Base-by-base conservation (phyloP, 1,284 basidiomycete genomes). In the Xerocomus alliaceus region DNA sequence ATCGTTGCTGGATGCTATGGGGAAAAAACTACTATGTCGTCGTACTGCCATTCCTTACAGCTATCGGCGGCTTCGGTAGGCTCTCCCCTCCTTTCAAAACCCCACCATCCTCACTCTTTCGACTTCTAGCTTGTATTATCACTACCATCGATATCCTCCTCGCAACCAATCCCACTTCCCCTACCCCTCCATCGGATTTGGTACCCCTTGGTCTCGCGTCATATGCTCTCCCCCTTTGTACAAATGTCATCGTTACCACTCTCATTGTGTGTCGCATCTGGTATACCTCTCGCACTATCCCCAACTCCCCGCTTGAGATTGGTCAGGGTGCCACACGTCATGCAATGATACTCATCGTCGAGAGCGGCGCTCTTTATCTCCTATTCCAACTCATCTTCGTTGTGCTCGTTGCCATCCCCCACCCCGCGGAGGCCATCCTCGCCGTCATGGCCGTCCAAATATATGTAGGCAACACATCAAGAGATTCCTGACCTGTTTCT, bases 331-430 rank as follows among this genome's bases (percentile, higher is more conserved):
- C 46, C 4, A 60, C 68, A 2, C 66, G 54, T 37, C 66, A 61
- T 24, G 77, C 73, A 24, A 76, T 71, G 54, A 66, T 55, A 48
- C 76, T 82, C 54, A 65, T 81, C 62, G 60, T 81, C 61, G 81
- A 81, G 67, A 78, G 77, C 45, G 81, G 80, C 1, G 65, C 67
- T 53, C 72, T 82, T 35, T 81, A 80, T 63, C 71, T 82, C n/a
- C 54, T 72, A 20, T 68, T 71, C 39, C 81, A 83, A 59, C 63
- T 82, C 51, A 44, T 80, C 35, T 79, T 81, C 35, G 78, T 81
- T 58, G 62, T 77, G 13, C 71, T 81, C 26, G 78, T 78, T 56
- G 73, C 77, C 32, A 53, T 76, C 29, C 41, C 62, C n/a, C 70
- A 74, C 59, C 70, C 75, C 20, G 79, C 80, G 34, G 69, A 76